phyloP scores from a whole-genome alignment of 805 yeast species.

The Cephaloascus albidus region DNA sequence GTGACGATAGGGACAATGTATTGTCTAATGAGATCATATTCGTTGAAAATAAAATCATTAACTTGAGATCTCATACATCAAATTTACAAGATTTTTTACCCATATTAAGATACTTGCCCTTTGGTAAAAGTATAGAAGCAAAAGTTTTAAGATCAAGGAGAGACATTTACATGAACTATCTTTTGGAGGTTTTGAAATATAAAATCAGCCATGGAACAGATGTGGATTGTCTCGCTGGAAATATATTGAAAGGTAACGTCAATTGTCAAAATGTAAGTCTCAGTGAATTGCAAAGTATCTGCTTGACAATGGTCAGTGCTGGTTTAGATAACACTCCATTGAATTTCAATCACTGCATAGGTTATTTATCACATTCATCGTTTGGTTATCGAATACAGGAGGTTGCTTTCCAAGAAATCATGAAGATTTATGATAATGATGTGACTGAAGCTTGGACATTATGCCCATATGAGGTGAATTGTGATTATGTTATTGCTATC shows the following conservation, averaged over 20 bases:
- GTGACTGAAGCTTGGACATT: conserved; percentile 23
- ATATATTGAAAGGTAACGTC: conserved; percentile 6
- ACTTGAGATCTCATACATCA: conserved; percentile 47
- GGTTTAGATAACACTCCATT: conserved; percentile 69
- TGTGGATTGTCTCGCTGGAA: conserved; percentile 22
- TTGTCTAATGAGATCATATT: conserved; percentile 42
- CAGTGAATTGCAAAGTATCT: conserved; percentile 46
- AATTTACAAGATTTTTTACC: conserved; percentile 50
- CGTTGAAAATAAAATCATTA: conserved; percentile 48
- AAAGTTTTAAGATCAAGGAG: conserved; percentile 28
- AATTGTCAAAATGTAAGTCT: conserved; percentile 10
- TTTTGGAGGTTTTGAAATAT: conserved; percentile 9
- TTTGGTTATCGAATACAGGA: conserved; percentile 30
- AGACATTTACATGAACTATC: conserved; percentile 35
- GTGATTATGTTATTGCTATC: conserved; percentile 47
- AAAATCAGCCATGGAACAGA: conserved; percentile 16
- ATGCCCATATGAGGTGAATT: conserved; percentile 17
- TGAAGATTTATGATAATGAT: conserved; percentile 19
- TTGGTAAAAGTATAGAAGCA: conserved; percentile 1
- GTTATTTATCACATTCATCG: conserved; percentile 41
- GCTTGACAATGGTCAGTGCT: conserved; percentile 72
- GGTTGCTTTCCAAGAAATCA: conserved; percentile 30
- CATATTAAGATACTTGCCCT: conserved; percentile 21
- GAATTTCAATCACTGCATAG: conserved; percentile 50
- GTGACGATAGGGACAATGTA: conserved; percentile 19